A percentile compares a stretch with the other conserved stretches of the same genome.
Conservation (phyloP, 2,329 filamentous ascomycete species). For the Metarhizium rileyi region DNA sequence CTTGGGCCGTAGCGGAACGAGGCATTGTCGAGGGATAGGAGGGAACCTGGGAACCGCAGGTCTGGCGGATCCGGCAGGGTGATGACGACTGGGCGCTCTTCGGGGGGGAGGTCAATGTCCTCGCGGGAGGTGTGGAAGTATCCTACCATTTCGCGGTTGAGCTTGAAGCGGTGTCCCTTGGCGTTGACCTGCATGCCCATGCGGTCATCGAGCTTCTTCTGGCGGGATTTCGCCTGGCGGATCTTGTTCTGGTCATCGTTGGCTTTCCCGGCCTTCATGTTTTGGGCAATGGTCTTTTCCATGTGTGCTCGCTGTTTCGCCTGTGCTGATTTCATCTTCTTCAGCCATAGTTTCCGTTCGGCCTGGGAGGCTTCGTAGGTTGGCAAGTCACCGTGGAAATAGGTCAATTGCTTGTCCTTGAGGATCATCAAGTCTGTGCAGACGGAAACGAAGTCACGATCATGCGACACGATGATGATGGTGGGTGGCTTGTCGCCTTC, state of each 20-base stretch:
- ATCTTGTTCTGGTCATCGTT: constrained; percentile 79
- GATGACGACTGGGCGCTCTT: constrained; percentile 49
- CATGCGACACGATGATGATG: constrained; percentile 72
- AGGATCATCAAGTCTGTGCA: constrained; percentile 72
- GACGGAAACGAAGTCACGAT: constrained; percentile 68
- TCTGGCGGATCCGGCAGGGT: constrained; percentile 54
- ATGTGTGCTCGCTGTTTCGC: constrained; percentile 75
- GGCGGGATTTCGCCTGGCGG: constrained; percentile 72
- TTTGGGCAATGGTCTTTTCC: constrained; percentile 65
- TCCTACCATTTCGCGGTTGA: constrained; percentile 63
- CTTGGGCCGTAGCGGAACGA: constrained; percentile 51
- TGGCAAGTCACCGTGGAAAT: constrained; percentile 66
- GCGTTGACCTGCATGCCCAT: constrained; percentile 67
- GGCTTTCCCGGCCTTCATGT: constrained; percentile 64
- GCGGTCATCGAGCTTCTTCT: constrained; percentile 76
- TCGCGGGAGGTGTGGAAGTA: constrained; percentile 48
- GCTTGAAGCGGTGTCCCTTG: constrained; percentile 67
- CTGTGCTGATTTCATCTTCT: constrained; percentile 71
- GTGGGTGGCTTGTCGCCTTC: constrained; percentile 49
- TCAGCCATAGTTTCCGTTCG: constrained; percentile 58
- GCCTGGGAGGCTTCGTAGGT: constrained; percentile 60
- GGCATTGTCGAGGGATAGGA: constrained; percentile 63
- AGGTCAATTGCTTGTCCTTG: constrained; percentile 59
- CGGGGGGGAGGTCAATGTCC: constrained; percentile 62
- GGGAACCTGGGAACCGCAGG: constrained; percentile 62